Evolutionary conservation across 306 rosid genomes (phyloP).

Genomic region (Cicer chorassanicum): DNA sequence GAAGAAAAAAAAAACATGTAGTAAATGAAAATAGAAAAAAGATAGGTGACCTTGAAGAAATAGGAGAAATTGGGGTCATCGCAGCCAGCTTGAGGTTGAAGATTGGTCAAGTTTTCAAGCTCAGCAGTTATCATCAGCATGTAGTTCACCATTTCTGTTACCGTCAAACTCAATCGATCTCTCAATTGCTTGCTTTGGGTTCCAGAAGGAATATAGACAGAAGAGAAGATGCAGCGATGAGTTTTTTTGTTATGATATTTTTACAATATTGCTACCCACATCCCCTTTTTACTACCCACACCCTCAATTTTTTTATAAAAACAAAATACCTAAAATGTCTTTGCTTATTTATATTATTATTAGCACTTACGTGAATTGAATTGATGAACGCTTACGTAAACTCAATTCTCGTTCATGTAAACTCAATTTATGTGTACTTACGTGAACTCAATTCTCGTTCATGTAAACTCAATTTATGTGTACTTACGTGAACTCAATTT

Average conservation of each 20-base stretch:
- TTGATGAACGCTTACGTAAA: too few relatives aligned
- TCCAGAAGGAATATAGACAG: background rate
- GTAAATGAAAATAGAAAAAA: background rate
- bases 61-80: conserved; percentile 80
- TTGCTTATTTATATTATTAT: too few relatives aligned
- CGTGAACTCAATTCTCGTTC: too few relatives aligned
- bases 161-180: conserved; percentile 27
- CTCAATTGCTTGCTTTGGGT: background rate
- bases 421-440: too few relatives aligned
- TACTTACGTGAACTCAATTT: too few relatives aligned
- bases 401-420: too few relatives aligned
- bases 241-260: background rate
- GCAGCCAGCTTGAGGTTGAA: conserved; percentile 88
- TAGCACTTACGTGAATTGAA: too few relatives aligned
- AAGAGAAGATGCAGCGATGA: background rate
- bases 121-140: conserved; percentile 71
- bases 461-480: too few relatives aligned
- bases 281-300: too few relatives aligned
- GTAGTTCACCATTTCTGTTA: conserved; percentile 72
- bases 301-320: too few relatives aligned
- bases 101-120: conserved; percentile 83
- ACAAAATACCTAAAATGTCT: too few relatives aligned
- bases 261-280: too few relatives aligned
- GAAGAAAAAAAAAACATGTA: background rate
- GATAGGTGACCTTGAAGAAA: conserved; percentile 71